Evolutionary conservation across 371 early-diverging fungal genomes (phyloP).

Genomic region (Mortierella sp.): DNA sequence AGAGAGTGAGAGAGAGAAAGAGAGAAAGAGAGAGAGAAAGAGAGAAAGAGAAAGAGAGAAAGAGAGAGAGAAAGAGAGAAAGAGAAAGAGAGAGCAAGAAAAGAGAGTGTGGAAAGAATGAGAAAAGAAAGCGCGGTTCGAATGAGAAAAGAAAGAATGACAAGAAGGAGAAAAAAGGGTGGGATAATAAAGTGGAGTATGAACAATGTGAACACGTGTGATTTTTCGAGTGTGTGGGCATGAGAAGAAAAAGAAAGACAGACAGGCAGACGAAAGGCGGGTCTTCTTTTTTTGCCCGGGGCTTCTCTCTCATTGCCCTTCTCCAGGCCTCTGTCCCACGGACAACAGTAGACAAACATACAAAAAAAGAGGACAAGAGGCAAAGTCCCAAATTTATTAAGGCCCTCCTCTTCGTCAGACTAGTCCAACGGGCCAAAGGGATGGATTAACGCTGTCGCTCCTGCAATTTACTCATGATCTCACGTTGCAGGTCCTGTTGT

Average conservation of each 20-base stretch:
- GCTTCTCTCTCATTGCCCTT: no score
- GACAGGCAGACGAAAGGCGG: no score
- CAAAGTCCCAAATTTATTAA: no score
- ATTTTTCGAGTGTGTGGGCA: no score
- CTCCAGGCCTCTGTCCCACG: no score
- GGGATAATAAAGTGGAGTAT: no score
- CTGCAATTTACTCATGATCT: constrained; percentile 75
- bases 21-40: neutral
- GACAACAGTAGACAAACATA: no score
- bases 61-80: neutral
- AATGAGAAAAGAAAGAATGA: neutral
- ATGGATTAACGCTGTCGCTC: constrained; percentile 50
- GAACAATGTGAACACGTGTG: no score
- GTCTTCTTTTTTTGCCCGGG: no score
- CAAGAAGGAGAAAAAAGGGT: neutral
- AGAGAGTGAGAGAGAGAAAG: neutral
- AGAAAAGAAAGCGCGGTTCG: neutral
- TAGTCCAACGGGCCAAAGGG: no score
- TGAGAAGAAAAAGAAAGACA: neutral
- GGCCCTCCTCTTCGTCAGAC: no score
- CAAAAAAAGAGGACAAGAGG: no score
- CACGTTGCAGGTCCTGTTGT: constrained; percentile 77
- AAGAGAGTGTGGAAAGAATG: neutral
- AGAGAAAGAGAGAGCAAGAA: neutral
- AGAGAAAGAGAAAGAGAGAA: neutral